Evolutionary conservation across 306 rosid genomes (phyloP), one percentile per base, ranked within the genome.

Genomic region (Medicago ruthenica): DNA sequence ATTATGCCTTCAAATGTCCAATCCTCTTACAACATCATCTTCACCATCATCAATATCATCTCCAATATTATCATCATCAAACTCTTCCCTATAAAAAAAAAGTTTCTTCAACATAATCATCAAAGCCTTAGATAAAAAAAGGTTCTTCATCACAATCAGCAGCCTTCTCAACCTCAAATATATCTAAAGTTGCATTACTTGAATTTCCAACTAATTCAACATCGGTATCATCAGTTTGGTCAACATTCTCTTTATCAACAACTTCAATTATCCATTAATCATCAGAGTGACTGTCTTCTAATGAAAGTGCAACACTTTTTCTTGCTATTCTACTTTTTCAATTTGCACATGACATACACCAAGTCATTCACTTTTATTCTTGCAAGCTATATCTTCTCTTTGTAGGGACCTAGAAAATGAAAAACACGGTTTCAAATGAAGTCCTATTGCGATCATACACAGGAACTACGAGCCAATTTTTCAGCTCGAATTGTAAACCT

Each of bases 311-410:
- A 37, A 9, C 48, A 64, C 24, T 4, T 64, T 64, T 37, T 64
- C 47, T 64, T 64, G 70, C 27, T 64, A 64, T 40, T 64, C 70
- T 64, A 37, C 31, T 16, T 64, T 64, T 64, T 40, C 51, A 40
- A 41, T 10, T 66, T 41, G 34, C 5, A 66, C 69, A 40, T 17
- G 71, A 3, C 53, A 37, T n/a, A 63, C 9, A n/a, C 13, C 14
- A 36, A 37, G 69, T 9, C 69, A 36, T 63, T 36, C 47, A 63
- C 45, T 36, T 62, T 63, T 63, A 16, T 36, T 63, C 45, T n/a
- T 63, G 44, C 47, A 36, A n/a, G 20, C 6, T 7, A 63, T 34
- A 36, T 36, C 68, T 63, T 63, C 47, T 63, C 24, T n/a, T n/a
- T 63, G 42, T 36, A 63, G 36, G 68, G 21, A 63, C 24, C 15